phyloP scores from a whole-genome alignment of 805 yeast species.

The Cephaloascus albidus region DNA sequence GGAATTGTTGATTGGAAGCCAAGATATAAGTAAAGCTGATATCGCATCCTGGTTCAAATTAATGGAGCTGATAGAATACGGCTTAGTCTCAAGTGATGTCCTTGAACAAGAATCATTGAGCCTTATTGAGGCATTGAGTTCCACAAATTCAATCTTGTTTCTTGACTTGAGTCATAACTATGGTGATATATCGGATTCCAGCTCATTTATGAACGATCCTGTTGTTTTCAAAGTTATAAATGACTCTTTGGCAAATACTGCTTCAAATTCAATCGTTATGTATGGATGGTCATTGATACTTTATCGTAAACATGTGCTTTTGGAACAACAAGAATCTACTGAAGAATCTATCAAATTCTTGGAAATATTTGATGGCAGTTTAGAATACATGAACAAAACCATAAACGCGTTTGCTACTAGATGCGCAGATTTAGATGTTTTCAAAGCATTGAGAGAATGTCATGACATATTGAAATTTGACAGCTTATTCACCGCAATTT shows the following conservation, averaged over 20 bases:
- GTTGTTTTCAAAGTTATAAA: slow-evolving; percentile 29
- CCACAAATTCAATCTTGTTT: slow-evolving; percentile 40
- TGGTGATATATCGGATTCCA: slow-evolving; percentile 25
- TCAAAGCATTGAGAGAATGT: slow-evolving; percentile 29
- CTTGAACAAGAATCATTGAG: slow-evolving; percentile 6
- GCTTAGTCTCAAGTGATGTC: neutral
- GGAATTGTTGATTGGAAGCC: slow-evolving; percentile 29
- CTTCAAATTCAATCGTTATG: slow-evolving; percentile 37
- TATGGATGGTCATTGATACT: slow-evolving; percentile 63
- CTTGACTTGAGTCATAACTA: slow-evolving; percentile 47
- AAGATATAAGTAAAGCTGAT: slow-evolving; percentile 18
- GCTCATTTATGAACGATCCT: slow-evolving; percentile 31
- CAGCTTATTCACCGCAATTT: slow-evolving; percentile 37
- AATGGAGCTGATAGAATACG: slow-evolving; percentile 25
- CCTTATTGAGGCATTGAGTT: slow-evolving; percentile 34
- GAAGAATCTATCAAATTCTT: slow-evolving; percentile 9
- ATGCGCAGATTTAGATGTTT: slow-evolving; percentile 33
- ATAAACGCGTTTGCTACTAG: slow-evolving; percentile 26
- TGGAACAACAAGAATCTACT: slow-evolving; percentile 26
- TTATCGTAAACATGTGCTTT: slow-evolving; percentile 37
- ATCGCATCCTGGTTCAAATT: slow-evolving; percentile 48
- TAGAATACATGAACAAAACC: slow-evolving; percentile 3
- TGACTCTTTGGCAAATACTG: slow-evolving; percentile 21
- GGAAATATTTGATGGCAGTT: slow-evolving; percentile 8
- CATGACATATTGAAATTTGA: slow-evolving; percentile 39